A percentile compares a stretch with the other conserved stretches of the same genome.
Evolutionary conservation across 805 yeast species (phyloP).

Genomic region (Starmerella bombicola): DNA sequence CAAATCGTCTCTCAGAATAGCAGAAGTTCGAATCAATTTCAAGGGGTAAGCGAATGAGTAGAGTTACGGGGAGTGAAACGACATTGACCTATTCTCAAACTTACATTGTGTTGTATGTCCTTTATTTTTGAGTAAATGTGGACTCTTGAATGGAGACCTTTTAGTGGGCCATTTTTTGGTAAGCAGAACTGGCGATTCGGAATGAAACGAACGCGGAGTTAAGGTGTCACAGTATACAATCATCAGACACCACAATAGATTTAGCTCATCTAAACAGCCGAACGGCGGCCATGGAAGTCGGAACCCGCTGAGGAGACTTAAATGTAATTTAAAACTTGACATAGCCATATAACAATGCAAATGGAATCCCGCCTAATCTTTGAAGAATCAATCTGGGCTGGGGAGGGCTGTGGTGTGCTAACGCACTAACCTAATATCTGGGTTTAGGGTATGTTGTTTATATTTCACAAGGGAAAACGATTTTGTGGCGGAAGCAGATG

Average conservation of each 20-base stretch:
- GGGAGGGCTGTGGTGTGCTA: too few species aligned
- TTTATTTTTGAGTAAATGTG: neutral
- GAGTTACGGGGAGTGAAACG: neutral
- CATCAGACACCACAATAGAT: neutral
- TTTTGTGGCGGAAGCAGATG: too few species aligned
- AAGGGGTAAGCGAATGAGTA: neutral
- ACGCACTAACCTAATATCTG: too few species aligned
- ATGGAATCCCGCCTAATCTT: too few species aligned
- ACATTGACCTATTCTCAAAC: neutral
- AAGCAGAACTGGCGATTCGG: neutral
- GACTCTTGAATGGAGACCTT: neutral
- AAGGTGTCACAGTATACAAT: neutral
- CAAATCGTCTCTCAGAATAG: neutral
- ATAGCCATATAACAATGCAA: too few species aligned
- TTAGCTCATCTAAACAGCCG: neutral
- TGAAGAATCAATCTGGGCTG: too few species aligned
- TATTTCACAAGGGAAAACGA: too few species aligned
- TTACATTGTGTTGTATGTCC: neutral
- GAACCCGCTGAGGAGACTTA: neutral
- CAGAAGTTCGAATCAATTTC: neutral
- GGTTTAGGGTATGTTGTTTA: too few species aligned
- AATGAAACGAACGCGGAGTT: neutral
- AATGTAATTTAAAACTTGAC: too few species aligned
- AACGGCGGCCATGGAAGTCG: neutral
- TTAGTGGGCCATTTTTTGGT: neutral